phyloP scores from a whole-genome alignment of 75 land plant genomes.

The Gnetum montanum region DNA sequence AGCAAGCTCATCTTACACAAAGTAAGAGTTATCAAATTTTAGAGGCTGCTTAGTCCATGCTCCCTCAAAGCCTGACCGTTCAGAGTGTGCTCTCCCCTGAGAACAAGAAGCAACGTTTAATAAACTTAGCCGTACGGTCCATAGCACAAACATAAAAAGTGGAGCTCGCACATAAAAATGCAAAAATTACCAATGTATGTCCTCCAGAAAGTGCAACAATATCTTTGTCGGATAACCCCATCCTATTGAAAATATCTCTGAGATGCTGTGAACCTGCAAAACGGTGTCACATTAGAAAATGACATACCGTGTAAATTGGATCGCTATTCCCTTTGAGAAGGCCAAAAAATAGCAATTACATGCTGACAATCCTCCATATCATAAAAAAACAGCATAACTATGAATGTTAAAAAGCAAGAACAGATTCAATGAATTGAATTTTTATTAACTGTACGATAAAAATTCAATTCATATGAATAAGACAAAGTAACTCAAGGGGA shows the following conservation, averaged over 20 bases:
- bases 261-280: constrained; percentile 58
- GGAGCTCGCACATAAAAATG: neutral
- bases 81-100: constrained; percentile 92
- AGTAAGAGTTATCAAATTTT: constrained; percentile 95
- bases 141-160: too few species aligned
- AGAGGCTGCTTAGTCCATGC: constrained; percentile 87
- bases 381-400: too few species aligned
- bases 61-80: constrained; percentile 96
- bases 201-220: constrained; percentile 98
- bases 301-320: neutral
- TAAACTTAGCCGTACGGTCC: neutral
- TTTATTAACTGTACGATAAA: too few species aligned
- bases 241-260: constrained; percentile 72
- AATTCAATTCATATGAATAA: too few species aligned
- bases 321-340: neutral
- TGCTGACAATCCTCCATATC: too few species aligned
- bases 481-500: too few species aligned
- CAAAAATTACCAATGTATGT: constrained; percentile 68
- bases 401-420: too few species aligned
- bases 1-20: constrained; percentile 44
- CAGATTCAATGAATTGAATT: too few species aligned
- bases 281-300: neutral
- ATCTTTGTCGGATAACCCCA: constrained; percentile 95
- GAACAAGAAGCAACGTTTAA: neutral
- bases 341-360: neutral